Conservation (phyloP, 805 yeast species). For the Saccharomycopsis sp. region DNA sequence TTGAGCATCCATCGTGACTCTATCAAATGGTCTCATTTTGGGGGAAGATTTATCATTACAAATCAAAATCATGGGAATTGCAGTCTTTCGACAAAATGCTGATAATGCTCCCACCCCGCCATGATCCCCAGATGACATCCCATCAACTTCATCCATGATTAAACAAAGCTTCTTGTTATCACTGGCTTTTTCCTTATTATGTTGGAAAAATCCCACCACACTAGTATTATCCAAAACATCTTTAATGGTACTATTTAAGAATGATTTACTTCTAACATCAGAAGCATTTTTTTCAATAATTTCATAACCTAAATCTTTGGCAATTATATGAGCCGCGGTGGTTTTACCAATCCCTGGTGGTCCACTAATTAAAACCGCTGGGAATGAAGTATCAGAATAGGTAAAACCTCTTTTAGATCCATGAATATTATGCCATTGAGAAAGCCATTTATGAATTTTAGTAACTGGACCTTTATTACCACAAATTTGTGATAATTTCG, state of each 20-base stretch:
- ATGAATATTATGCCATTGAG: constrained; percentile 52
- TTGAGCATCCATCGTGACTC: constrained; percentile 65
- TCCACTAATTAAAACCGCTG: constrained; percentile 85
- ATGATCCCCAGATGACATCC: constrained; percentile 98
- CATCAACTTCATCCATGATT: constrained; percentile 98
- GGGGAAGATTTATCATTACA: constrained; percentile 91
- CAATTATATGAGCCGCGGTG: constrained; percentile 74
- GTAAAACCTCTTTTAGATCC: constrained; percentile 41
- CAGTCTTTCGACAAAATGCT: constrained; percentile 71
- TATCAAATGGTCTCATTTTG: constrained; percentile 93
- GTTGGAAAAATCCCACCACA: constrained; percentile 62
- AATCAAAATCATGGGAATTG: constrained; percentile 83
- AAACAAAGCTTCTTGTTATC: constrained; percentile 54
- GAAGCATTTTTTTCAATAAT: constrained; percentile 81
- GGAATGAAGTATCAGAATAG: constrained; percentile 47
- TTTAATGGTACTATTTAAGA: constrained; percentile 58
- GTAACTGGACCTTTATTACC: constrained; percentile 77
- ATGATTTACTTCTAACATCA: constrained; percentile 79
- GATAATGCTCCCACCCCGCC: constrained; percentile 98
- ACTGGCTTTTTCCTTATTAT: constrained; percentile 26
- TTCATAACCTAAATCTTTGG: constrained; percentile 71
- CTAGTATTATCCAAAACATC: constrained; percentile 74
- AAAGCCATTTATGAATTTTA: constrained; percentile 64
- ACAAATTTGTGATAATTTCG: constrained; percentile 62
- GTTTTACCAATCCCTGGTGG: constrained; percentile 95